These are phyloP conservation scores for Sphaerulina vaccinii DNA, from an alignment of 2,329 filamentous ascomycete genomes.

Conservation along the genomic window DNA sequence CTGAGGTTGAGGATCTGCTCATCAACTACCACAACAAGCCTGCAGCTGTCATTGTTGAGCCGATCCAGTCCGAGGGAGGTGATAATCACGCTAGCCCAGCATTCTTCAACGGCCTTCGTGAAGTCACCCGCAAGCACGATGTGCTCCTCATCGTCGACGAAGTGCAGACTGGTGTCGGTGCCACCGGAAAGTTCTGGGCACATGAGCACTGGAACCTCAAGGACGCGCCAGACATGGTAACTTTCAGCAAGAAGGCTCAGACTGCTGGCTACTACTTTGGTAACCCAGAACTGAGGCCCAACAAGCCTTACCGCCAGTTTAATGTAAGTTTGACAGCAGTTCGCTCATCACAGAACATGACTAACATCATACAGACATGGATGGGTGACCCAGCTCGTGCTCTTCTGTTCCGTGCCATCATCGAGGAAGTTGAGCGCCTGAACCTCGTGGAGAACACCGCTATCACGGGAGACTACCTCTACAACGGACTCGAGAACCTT, in stretches of 20 bases:
- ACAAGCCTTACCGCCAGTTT: conserved; percentile 94
- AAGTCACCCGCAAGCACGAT: conserved; percentile 71
- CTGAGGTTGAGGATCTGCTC: conserved; percentile 80
- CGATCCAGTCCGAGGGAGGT: conserved; percentile 88
- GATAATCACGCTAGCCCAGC: conserved; percentile 88
- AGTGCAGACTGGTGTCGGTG: conserved; percentile 89
- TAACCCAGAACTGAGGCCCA: conserved; percentile 74
- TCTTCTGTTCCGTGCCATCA: conserved; percentile 81
- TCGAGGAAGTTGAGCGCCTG: conserved; percentile 73
- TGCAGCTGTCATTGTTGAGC: conserved; percentile 81
- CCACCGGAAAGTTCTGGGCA: conserved; percentile 93
- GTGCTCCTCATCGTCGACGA: conserved; percentile 90
- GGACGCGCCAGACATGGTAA: conserved; percentile 85
- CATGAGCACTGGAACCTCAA: conserved; percentile 89
- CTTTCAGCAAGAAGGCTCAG: conserved; percentile 93
- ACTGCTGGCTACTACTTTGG: conserved; percentile 90
- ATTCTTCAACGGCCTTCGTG: conserved; percentile 83
- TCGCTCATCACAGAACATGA: background rate
- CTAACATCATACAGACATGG: conserved; percentile 52
- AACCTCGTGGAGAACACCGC: conserved; percentile 80
- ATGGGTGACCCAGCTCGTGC: conserved; percentile 89
- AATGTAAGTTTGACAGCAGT: conserved; percentile 50
- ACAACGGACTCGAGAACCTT: conserved; percentile 64
- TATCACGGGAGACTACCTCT: conserved; percentile 75
- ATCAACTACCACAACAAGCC: conserved; percentile 75